Percentiles rank a stretch among this genome's conserved stretches.
Evolutionary conservation across 163 green algal species (phyloP).

Genomic region (Smithsoniella earleae): DNA sequence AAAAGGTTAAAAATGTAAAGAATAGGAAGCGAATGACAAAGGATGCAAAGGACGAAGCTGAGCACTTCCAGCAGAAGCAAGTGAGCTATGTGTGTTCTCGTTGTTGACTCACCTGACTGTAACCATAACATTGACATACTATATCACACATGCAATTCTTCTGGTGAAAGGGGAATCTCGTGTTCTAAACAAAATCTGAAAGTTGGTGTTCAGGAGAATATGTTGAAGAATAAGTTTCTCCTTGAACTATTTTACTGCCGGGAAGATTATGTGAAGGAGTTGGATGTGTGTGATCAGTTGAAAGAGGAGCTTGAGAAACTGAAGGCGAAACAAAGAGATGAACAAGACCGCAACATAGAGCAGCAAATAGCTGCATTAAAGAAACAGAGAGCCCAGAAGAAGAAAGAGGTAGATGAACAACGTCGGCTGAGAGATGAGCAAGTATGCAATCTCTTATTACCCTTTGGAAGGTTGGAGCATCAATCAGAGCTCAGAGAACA

Average conservation of each 20-base stretch:
- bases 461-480: too few relatives aligned
- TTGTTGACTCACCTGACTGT: too few relatives aligned
- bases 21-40: slow-evolving; percentile 34
- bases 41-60: slow-evolving; percentile 30
- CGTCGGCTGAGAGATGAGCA: not conserved
- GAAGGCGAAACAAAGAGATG: too few relatives aligned
- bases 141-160: too few relatives aligned
- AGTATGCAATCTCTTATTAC: not conserved
- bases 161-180: too few relatives aligned
- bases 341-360: too few relatives aligned
- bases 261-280: not conserved
- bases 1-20: slow-evolving; percentile 44
- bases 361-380: not conserved
- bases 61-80: slow-evolving; percentile 1
- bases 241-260: slow-evolving; percentile 4
- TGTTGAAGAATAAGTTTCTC: not conserved
- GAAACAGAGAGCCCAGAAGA: not conserved
- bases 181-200: too few relatives aligned
- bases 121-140: too few relatives aligned
- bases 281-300: slow-evolving; percentile 40
- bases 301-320: slow-evolving; percentile 53
- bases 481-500: too few relatives aligned
- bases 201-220: not conserved
- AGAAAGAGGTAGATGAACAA: not conserved
- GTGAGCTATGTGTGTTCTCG: too few relatives aligned